phyloP scores from a whole-genome alignment of 495 filamentous ascomycete genomes.

The Staphylotrichum tortipilum region DNA sequence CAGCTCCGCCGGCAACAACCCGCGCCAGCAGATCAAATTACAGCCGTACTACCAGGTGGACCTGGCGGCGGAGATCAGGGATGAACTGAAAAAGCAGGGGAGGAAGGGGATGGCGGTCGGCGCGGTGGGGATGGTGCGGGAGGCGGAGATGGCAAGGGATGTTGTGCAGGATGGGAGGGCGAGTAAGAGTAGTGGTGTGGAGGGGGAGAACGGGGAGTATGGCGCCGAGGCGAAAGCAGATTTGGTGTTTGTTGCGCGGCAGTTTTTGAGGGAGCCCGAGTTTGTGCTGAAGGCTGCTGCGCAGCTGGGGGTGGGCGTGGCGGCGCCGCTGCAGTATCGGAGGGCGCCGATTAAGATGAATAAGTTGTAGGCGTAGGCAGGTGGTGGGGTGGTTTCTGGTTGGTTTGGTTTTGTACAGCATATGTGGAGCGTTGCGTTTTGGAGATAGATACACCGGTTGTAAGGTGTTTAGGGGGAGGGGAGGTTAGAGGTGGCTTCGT shows the following conservation, averaged over 20 bases:
- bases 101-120: constrained; percentile 51
- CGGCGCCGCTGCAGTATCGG: constrained; percentile 47
- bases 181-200: too few species aligned
- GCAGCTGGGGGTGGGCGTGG: constrained; percentile 49
- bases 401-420: background rate
- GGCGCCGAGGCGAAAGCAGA: constrained; percentile 48
- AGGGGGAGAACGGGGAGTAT: constrained; percentile 26
- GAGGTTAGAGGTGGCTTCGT: background rate
- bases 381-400: too few species aligned
- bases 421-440: background rate
- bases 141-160: constrained; percentile 48
- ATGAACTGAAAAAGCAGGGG: constrained; percentile 46
- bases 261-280: constrained; percentile 60
- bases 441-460: background rate
- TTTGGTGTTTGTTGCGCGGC: constrained; percentile 53
- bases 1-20: constrained; percentile 59
- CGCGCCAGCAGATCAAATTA: constrained; percentile 49
- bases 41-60: constrained; percentile 53
- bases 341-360: constrained; percentile 5
- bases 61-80: constrained; percentile 51
- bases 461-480: background rate
- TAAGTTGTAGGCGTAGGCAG: background rate
- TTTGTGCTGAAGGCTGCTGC: constrained; percentile 55
- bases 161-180: constrained; percentile 46
- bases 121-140: constrained; percentile 66